Base-by-base conservation (phyloP, 2,329 filamentous ascomycete species). In the Aureobasidium zeae region DNA sequence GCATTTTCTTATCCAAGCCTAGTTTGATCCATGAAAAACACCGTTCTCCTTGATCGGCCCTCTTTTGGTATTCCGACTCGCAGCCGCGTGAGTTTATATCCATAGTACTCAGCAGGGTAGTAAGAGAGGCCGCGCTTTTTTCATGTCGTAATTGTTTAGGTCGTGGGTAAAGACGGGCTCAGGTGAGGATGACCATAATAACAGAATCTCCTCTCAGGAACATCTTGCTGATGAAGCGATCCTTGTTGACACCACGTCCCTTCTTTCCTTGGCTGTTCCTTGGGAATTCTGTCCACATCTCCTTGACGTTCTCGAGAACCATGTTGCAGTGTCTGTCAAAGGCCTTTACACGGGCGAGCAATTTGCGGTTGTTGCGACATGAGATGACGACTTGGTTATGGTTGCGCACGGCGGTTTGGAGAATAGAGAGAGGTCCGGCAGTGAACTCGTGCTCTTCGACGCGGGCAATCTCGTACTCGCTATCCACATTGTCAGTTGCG, bases 321-420 rank as follows among this genome's bases (percentile, higher is more conserved):
- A 98, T 96, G 70, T 98, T 98, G 77, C 88, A 96, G 68, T 98
- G 91, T 49, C 91, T 77, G 68, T 98, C 91, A 63, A 98, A 98
- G 5, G 91, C 91, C 73, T 98, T 98, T 60, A 98, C 89, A 52
- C 91, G 83, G 39, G 89, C 91, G 44, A 98, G 81, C 35, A 98
- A 76, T 73, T 98, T 98, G 67, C 89, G 84, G 73, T 96, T 96
- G 77, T 94, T 95, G 53, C 91, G 87, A 69, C 89, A 89, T 44
- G 86, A 94, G 61, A 98, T 95, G 52, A 98, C 79, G 50, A 98
- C 89, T 69, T 96, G 91, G 31, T 83, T 85, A 71, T 95, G 89
- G 52, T 83, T 85, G 63, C 88, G 85, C 47, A 95, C 91, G 52
- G 91, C 91, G 48, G 91, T 95, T 70, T 96, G 89, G 49, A 98